Base-by-base conservation (phyloP, 2,329 filamentous ascomycete species). In the Lachnellula cervina region DNA sequence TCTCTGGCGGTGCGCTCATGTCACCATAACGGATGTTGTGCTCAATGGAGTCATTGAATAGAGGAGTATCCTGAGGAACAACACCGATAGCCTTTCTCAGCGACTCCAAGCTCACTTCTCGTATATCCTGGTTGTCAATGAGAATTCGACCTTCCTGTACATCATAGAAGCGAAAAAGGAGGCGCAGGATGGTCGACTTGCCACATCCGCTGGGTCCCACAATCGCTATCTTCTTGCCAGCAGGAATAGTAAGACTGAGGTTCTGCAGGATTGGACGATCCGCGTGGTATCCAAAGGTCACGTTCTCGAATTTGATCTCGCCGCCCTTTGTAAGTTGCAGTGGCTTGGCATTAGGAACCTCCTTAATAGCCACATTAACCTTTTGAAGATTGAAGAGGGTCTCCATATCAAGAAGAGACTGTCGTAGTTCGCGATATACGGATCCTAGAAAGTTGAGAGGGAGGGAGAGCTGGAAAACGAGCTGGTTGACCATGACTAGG, bases 391-490 rank as follows among this genome's bases (percentile, higher is more conserved):
- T 96, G 78, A 99, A 99, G 5, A 99, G 80, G 0, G 94, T 97
- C 74, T 97, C 94, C 94, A 99, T 99, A 70, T 99, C 95, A 35
- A 99, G 79, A 45, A 99, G 79, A 21, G 90, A 96, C 74, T 99
- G 94, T 54, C 94, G 83, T 52, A 99, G 80, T 74, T 99, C 94
- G 64, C 94, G 88, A 71, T 99, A 99, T 13, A 99, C 93, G 14
- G 91, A 96, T n/a, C 94, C 94, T 4, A 99, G 78, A 73, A 99
- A 99, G 77, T 99, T 99, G 58, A 99, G 81, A 0, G 94, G 94
- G 4, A 99, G 90, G 0, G 91, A 97, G 5, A 99, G 85, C 74
- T 99, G 94, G 74, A 99, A 99, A 57, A 99, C 92, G 17, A 99
- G 85, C 76, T 97, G 94, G 72, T 99, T 99, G 64, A 99, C 90